A percentile compares a stretch with the other conserved stretches of the same genome.
These are phyloP conservation scores for Cryptococcus deneoformans DNA, from an alignment of 1,284 basidiomycete species.

Conservation along the genomic window DNA sequence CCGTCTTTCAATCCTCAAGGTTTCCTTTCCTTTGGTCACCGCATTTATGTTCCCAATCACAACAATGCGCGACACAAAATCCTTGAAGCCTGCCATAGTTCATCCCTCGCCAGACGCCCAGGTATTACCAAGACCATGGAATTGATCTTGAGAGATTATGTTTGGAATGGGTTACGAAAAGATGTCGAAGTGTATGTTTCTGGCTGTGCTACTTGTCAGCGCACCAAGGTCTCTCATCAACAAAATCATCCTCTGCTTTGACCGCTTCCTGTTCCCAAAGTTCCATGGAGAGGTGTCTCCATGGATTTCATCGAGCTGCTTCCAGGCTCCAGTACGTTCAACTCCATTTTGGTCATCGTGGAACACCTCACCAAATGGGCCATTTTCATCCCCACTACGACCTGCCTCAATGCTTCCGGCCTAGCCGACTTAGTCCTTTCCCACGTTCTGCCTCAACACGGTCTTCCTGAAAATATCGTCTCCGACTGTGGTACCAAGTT, in stretches of 20 bases:
- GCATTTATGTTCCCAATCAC: too few species aligned
- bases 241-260: slow-evolving; percentile 44
- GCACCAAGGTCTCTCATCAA: slow-evolving; percentile 44
- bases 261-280: slow-evolving; percentile 47
- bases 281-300: slow-evolving; percentile 51
- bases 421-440: too few species aligned
- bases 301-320: slow-evolving; percentile 55
- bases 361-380: slow-evolving; percentile 52
- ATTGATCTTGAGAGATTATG: slow-evolving; percentile 24
- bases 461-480: too few species aligned
- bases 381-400: slow-evolving; percentile 50
- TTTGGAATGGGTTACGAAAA: slow-evolving; percentile 24
- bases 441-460: too few species aligned
- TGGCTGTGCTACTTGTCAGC: slow-evolving; percentile 51
- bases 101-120: too few species aligned
- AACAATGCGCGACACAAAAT: too few species aligned
- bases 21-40: too few species aligned
- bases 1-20: too few species aligned
- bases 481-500: too few species aligned
- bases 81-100: neutral
- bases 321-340: slow-evolving; percentile 45
- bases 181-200: slow-evolving; percentile 27
- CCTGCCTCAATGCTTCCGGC: too few species aligned
- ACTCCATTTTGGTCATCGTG: slow-evolving; percentile 52
- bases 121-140: neutral